Evolutionary conservation across 2,329 filamentous ascomycete species (phyloP).

Genomic region (Harringtonia lauricola): DNA sequence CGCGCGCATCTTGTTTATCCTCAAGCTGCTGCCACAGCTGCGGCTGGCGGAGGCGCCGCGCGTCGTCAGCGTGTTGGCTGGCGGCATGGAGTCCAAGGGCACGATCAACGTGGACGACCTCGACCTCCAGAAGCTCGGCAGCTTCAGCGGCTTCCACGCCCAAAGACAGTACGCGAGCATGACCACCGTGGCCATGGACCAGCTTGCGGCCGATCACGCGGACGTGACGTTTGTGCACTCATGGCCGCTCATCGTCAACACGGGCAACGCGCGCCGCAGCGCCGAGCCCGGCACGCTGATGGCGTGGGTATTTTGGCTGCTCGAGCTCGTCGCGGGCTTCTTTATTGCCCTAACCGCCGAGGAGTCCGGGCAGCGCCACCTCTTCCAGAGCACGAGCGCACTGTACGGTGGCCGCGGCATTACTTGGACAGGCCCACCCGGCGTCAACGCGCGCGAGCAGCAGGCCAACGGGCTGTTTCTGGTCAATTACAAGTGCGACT

Average conservation of each 20-base stretch:
- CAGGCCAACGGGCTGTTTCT: slow-evolving; percentile 19
- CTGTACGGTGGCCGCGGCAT: slow-evolving; percentile 23
- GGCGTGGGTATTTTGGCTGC: slow-evolving; percentile 20
- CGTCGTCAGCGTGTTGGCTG: slow-evolving; percentile 23
- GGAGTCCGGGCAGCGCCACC: slow-evolving; percentile 21
- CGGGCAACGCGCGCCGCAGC: slow-evolving; percentile 12
- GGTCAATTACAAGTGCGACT: slow-evolving; percentile 21
- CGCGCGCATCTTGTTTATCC: slow-evolving; percentile 28
- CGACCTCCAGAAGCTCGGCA: slow-evolving; percentile 20
- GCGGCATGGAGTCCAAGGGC: slow-evolving; percentile 19
- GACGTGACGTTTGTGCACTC: slow-evolving; percentile 24
- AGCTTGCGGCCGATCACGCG: slow-evolving; percentile 20
- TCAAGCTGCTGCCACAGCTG: slow-evolving; percentile 29
- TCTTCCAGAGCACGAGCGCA: slow-evolving; percentile 25
- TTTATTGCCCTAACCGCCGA: slow-evolving; percentile 19
- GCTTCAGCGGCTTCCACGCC: slow-evolving; percentile 18
- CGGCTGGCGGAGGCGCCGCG: slow-evolving; percentile 14
- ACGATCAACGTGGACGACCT: slow-evolving; percentile 22
- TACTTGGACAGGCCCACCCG: slow-evolving; percentile 18
- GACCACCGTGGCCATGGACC: slow-evolving; percentile 21
- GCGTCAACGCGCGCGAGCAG: neutral
- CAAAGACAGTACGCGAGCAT: slow-evolving; percentile 20
- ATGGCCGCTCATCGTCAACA: slow-evolving; percentile 20
- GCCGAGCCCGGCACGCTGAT: slow-evolving; percentile 15
- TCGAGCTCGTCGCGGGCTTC: slow-evolving; percentile 19